These are phyloP conservation scores for Tylopilus sp. DNA, from an alignment of 768 basidiomycete species.

Conservation along the genomic window DNA sequence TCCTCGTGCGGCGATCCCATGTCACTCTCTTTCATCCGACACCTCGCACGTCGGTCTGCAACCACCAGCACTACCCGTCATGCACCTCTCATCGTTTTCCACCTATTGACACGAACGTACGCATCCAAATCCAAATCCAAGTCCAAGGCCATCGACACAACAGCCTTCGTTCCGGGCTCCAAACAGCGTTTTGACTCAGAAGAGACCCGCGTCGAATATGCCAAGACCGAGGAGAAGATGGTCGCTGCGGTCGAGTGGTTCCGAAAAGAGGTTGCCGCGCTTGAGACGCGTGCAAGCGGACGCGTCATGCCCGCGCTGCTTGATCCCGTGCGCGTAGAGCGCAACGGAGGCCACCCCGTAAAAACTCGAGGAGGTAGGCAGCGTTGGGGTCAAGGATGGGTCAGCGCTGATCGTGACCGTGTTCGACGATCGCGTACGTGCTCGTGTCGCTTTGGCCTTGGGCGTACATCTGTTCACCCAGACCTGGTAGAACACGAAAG, in stretches of 20 bases:
- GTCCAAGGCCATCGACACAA: slow-evolving; percentile 42
- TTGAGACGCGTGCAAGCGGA: too few relatives aligned
- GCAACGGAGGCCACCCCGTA: slow-evolving; percentile 34
- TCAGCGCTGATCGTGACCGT: too few relatives aligned
- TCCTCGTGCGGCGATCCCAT: neutral
- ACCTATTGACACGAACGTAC: slow-evolving; percentile 16
- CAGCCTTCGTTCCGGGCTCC: slow-evolving; percentile 64
- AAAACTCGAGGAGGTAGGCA: slow-evolving; percentile 68
- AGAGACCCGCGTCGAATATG: slow-evolving; percentile 55
- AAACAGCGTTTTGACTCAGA: slow-evolving; percentile 55
- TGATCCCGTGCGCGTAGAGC: too few relatives aligned
- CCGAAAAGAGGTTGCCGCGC: too few relatives aligned
- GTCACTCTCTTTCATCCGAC: slow-evolving; percentile 9
- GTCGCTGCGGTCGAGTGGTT: too few relatives aligned
- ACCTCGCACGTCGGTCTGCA: neutral
- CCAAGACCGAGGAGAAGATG: slow-evolving; percentile 65
- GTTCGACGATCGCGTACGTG: slow-evolving; percentile 73
- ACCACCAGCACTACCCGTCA: neutral
- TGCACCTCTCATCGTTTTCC: neutral
- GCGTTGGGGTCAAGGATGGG: slow-evolving; percentile 78
- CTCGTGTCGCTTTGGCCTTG: neutral
- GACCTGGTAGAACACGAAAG: too few relatives aligned
- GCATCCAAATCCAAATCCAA: slow-evolving; percentile 27
- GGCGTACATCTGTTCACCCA: slow-evolving; percentile 10
- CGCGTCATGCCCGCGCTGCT: too few relatives aligned